phyloP scores from a whole-genome alignment of 306 rosid genomes.

The Cucurbita pepo region DNA sequence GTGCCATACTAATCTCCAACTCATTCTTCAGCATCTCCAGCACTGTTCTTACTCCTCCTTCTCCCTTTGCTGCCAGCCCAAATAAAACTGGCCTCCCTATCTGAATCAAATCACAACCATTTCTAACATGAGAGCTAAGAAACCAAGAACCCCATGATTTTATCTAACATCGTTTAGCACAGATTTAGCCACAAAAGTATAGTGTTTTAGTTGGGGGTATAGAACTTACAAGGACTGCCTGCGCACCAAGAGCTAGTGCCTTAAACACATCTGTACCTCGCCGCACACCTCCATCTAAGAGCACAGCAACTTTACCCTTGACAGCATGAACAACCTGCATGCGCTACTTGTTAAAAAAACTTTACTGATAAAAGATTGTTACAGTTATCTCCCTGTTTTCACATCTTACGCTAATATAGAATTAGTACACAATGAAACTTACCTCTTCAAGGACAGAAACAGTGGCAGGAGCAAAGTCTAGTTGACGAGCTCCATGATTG shows the following conservation, averaged over 20 bases:
- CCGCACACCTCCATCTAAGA: constrained; percentile 48
- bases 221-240: constrained; percentile 31
- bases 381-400: neutral
- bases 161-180: no score
- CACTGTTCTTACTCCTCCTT: constrained; percentile 29
- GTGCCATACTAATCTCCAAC: constrained; percentile 39
- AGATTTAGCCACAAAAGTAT: no score
- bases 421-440: neutral
- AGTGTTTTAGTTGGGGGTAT: no score
- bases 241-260: constrained; percentile 55
- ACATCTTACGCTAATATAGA: neutral
- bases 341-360: neutral
- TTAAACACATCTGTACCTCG: constrained; percentile 50
- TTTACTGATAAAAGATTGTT: neutral
- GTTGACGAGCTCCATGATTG: constrained; percentile 32
- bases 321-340: constrained; percentile 38
- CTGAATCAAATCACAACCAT: constrained; percentile 12
- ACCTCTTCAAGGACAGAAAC: constrained; percentile 29
- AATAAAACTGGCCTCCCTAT: constrained; percentile 38
- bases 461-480: constrained; percentile 20
- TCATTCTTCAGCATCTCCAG: constrained; percentile 37
- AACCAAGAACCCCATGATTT: no score
- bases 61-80: constrained; percentile 44
- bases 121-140: neutral
- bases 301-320: constrained; percentile 33